Conservation (phyloP, 2,329 filamentous ascomycete genomes). For the Atkinsonella texensis region DNA sequence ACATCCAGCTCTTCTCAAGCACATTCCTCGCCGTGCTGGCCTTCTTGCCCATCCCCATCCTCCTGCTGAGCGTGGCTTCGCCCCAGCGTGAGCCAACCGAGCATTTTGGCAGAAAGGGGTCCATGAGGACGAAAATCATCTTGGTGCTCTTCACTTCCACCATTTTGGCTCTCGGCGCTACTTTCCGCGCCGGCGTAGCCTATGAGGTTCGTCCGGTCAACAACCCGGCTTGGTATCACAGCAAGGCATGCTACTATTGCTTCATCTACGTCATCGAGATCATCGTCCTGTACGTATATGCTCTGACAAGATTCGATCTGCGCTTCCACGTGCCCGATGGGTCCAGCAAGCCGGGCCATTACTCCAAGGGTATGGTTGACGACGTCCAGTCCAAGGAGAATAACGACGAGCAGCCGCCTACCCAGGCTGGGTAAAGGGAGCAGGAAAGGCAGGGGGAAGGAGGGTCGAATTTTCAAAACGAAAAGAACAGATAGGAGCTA, state of each 20-base stretch:
- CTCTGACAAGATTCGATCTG: conserved; percentile 56
- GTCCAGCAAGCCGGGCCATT: conserved; percentile 44
- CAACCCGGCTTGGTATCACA: conserved; percentile 57
- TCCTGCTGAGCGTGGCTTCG: conserved; percentile 37
- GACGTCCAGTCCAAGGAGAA: conserved; percentile 14
- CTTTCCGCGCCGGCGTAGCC: conserved; percentile 50
- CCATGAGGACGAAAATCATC: conserved; percentile 52
- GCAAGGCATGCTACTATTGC: conserved; percentile 63
- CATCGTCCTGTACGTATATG: conserved; percentile 54
- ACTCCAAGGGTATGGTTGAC: conserved; percentile 17
- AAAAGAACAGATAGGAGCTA: conserved; percentile 7
- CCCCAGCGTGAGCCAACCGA: conserved; percentile 33
- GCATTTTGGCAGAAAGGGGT: conserved; percentile 44
- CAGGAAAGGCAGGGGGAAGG: conserved; percentile 14
- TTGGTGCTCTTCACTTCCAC: conserved; percentile 47
- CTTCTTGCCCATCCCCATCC: conserved; percentile 49
- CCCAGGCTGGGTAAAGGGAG: conserved; percentile 7
- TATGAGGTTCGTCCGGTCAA: conserved; percentile 38
- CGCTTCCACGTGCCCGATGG: conserved; percentile 67
- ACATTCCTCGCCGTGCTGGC: conserved; percentile 48
- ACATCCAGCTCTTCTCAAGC: conserved; percentile 53
- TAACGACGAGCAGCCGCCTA: conserved; percentile 14
- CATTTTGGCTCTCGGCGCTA: conserved; percentile 56
- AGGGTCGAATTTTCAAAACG: conserved; percentile 9
- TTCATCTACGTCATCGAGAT: conserved; percentile 71